Conservation (phyloP, 108 stramenopile species). For the Fragilaria crotonensis region DNA sequence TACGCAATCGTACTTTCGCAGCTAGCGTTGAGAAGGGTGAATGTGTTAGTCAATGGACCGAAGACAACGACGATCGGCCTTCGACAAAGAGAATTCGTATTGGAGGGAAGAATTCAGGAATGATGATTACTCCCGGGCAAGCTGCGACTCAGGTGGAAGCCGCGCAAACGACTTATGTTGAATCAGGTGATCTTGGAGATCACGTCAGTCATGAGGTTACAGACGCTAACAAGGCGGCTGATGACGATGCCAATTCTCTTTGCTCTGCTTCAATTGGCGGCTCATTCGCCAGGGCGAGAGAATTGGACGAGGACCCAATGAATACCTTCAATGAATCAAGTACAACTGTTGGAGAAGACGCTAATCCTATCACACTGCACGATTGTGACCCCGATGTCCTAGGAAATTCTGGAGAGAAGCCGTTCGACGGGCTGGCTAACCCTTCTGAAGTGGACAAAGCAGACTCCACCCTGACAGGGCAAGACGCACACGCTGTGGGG, state of each 20-base stretch:
- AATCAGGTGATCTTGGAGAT: not conserved
- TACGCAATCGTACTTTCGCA: conserved; percentile 55
- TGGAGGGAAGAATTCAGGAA: conserved; percentile 29
- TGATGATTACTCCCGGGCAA: not conserved
- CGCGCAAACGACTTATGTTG: not conserved
- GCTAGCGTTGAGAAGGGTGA: conserved; percentile 50
- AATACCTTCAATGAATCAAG: not conserved
- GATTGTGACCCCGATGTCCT: too few species aligned
- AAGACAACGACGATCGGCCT: conserved; percentile 26
- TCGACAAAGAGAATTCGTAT: conserved; percentile 26
- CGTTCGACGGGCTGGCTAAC: too few species aligned
- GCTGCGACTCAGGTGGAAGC: not conserved
- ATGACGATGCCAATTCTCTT: not conserved
- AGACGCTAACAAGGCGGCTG: not conserved
- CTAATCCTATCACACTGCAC: too few species aligned
- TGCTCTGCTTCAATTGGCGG: not conserved
- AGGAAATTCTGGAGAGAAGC: too few species aligned
- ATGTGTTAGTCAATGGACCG: conserved; percentile 48
- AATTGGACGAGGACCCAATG: not conserved
- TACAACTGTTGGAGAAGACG: not conserved
- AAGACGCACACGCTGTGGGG: too few species aligned
- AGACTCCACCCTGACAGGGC: too few species aligned
- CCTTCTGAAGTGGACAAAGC: too few species aligned
- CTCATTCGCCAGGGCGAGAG: not conserved
- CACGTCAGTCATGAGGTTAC: not conserved